Conservation (phyloP, 192 early-diverging fungal genomes). For the Diversispora epigaea region DNA sequence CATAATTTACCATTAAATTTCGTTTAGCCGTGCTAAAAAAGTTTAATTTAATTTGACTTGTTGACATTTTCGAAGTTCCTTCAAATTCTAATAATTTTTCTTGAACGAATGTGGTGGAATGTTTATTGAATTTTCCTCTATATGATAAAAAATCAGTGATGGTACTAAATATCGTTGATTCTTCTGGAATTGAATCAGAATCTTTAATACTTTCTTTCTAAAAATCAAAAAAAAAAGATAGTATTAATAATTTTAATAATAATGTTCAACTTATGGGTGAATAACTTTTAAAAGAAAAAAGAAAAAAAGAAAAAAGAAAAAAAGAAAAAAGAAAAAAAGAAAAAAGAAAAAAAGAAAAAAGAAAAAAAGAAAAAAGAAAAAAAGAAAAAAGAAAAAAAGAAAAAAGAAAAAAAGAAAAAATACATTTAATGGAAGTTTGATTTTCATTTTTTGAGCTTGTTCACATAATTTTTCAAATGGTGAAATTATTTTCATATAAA, state of each 20-base stretch:
- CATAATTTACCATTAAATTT: conserved; percentile 38
- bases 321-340: not conserved
- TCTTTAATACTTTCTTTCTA: too few relatives aligned
- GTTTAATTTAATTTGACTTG: conserved; percentile 41
- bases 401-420: not conserved
- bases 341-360: too few relatives aligned
- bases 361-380: not conserved
- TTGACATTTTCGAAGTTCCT: conserved; percentile 34
- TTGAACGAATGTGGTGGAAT: conserved; percentile 37
- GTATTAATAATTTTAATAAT: too few relatives aligned
- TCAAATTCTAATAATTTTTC: conserved; percentile 35
- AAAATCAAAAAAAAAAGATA: too few relatives aligned
- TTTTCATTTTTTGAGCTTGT: conserved; percentile 40
- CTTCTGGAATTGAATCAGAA: too few relatives aligned
- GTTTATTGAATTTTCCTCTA: too few relatives aligned
- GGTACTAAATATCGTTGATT: too few relatives aligned
- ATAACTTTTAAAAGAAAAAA: too few relatives aligned
- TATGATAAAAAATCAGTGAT: too few relatives aligned
- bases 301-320: not conserved
- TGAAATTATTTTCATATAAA: conserved; percentile 43
- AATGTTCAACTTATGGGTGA: too few relatives aligned
- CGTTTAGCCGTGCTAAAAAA: conserved; percentile 35
- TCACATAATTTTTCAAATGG: conserved; percentile 45
- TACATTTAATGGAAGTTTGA: conserved; percentile 43
- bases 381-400: not conserved